Percentiles rank a stretch among this genome's conserved stretches.
Conservation (phyloP, 1,284 basidiomycete species). For the Chalciporus sp. region DNA sequence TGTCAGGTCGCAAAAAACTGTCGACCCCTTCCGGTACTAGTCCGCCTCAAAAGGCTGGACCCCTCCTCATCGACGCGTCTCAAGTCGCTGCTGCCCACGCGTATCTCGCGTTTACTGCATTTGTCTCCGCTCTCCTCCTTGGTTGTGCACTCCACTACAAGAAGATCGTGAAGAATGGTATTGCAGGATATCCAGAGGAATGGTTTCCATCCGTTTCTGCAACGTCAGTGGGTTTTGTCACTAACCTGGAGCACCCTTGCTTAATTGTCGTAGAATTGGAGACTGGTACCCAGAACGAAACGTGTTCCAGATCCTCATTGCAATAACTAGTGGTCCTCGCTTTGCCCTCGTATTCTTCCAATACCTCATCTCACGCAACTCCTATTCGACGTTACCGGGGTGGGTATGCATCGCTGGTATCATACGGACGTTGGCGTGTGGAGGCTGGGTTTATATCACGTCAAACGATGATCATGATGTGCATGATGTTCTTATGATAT, state of each 20-base stretch:
- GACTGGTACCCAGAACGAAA: slow-evolving; percentile 92
- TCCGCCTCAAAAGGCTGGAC: slow-evolving; percentile 9
- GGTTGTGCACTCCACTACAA: slow-evolving; percentile 79
- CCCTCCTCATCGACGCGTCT: slow-evolving; percentile 49
- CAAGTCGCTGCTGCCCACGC: slow-evolving; percentile 69
- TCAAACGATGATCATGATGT: slow-evolving; percentile 78
- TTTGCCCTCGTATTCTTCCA: slow-evolving; percentile 78
- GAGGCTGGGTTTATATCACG: slow-evolving; percentile 93
- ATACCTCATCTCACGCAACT: slow-evolving; percentile 60
- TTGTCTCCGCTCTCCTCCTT: slow-evolving; percentile 67
- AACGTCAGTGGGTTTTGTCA: slow-evolving; percentile 57
- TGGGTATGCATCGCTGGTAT: slow-evolving; percentile 68
- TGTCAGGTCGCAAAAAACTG: slow-evolving; percentile 23
- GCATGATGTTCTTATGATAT: slow-evolving; percentile 90
- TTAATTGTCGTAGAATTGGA: slow-evolving; percentile 61
- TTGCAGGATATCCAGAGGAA: slow-evolving; percentile 86
- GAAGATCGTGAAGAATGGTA: slow-evolving; percentile 87
- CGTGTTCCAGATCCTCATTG: slow-evolving; percentile 90
- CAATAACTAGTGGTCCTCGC: slow-evolving; percentile 83
- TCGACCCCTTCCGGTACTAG: slow-evolving; percentile 1
- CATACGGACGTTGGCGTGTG: slow-evolving; percentile 81
- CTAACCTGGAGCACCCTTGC: background rate
- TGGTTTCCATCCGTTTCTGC: slow-evolving; percentile 95
- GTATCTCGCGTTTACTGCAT: slow-evolving; percentile 69
- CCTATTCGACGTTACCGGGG: slow-evolving; percentile 49